A percentile compares a stretch with the other conserved stretches of the same genome.
Evolutionary conservation across 1,284 basidiomycete genomes (phyloP).

Genomic region (Clitocybe nebularis): DNA sequence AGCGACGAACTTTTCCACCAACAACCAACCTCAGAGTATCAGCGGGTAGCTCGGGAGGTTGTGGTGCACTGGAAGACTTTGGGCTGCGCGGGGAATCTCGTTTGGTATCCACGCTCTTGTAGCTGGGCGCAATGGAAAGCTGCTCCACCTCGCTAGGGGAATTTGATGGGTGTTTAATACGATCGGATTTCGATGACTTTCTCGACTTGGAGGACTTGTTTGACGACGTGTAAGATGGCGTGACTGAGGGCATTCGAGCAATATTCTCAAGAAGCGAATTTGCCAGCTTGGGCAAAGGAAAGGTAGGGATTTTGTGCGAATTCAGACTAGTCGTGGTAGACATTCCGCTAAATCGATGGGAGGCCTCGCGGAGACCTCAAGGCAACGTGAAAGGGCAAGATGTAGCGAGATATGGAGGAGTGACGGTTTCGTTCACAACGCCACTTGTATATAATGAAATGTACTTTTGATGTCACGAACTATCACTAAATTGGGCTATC

Average conservation of each 20-base stretch:
- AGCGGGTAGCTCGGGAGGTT: slow-evolving; percentile 12
- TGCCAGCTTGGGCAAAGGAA: slow-evolving; percentile 5
- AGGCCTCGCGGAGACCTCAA: slow-evolving; percentile 25
- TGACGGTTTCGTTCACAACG: too few species aligned
- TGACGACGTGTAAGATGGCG: slow-evolving; percentile 16
- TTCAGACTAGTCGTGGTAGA: too few species aligned
- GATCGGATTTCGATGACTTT: slow-evolving; percentile 12
- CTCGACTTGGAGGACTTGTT: slow-evolving; percentile 16
- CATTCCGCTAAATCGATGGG: slow-evolving; percentile 24
- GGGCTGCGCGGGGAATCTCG: slow-evolving; percentile 5
- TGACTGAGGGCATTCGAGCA: slow-evolving; percentile 15
- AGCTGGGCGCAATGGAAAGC: neutral
- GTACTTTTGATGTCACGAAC: neutral
- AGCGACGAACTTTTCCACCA: slow-evolving; percentile 32
- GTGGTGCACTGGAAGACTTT: slow-evolving; percentile 10
- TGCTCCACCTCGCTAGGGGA: slow-evolving; percentile 2
- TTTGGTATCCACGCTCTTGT: slow-evolving; percentile 10
- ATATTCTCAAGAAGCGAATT: slow-evolving; percentile 1
- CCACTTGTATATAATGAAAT: neutral
- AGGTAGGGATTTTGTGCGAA: too few species aligned
- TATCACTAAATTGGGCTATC: slow-evolving; percentile 1
- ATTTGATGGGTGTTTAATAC: neutral
- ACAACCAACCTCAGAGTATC: slow-evolving; percentile 26
- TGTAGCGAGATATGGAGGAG: slow-evolving; percentile 10
- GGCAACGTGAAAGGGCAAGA: slow-evolving; percentile 17